Conservation (phyloP, 805 yeast species). For the Candida vartiovaarae region DNA sequence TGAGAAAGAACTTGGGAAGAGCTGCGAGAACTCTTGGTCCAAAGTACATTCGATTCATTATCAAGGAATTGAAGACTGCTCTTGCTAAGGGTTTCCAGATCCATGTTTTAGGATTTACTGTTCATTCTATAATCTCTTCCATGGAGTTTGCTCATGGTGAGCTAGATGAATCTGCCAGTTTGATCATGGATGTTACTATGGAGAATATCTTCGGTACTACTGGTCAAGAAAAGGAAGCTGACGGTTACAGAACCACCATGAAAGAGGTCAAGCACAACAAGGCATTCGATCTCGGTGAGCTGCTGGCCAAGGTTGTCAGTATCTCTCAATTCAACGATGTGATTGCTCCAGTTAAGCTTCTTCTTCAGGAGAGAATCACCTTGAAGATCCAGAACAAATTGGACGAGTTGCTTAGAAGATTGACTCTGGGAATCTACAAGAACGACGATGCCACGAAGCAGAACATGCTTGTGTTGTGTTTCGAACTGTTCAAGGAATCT, state of each 20-base stretch:
- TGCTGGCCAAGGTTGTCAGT: conserved; percentile 58
- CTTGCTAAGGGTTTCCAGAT: conserved; percentile 85
- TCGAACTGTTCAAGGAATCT: conserved; percentile 60
- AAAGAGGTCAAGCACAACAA: conserved; percentile 87
- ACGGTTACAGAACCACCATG: conserved; percentile 78
- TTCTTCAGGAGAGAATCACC: conserved; percentile 58
- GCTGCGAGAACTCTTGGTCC: conserved; percentile 66
- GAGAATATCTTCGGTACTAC: conserved; percentile 89
- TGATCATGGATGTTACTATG: conserved; percentile 71
- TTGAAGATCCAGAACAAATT: conserved; percentile 65
- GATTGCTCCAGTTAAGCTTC: conserved; percentile 59
- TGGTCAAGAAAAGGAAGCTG: conserved; percentile 92
- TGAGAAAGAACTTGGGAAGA: conserved; percentile 65
- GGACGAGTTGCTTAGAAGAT: conserved; percentile 71
- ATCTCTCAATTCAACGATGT: conserved; percentile 50
- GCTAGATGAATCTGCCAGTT: conserved; percentile 54
- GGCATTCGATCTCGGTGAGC: conserved; percentile 81
- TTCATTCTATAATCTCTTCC: conserved; percentile 62
- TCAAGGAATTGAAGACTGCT: conserved; percentile 73
- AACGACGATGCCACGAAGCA: conserved; percentile 53
- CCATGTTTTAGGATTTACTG: conserved; percentile 85
- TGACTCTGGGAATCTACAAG: conserved; percentile 69
- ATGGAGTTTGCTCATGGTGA: conserved; percentile 60
- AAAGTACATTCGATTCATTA: conserved; percentile 60
- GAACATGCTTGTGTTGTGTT: conserved; percentile 63